A percentile compares a stretch with the other conserved stretches of the same genome.
Evolutionary conservation across 306 rosid species (phyloP).

Genomic region (Urtica urens): DNA sequence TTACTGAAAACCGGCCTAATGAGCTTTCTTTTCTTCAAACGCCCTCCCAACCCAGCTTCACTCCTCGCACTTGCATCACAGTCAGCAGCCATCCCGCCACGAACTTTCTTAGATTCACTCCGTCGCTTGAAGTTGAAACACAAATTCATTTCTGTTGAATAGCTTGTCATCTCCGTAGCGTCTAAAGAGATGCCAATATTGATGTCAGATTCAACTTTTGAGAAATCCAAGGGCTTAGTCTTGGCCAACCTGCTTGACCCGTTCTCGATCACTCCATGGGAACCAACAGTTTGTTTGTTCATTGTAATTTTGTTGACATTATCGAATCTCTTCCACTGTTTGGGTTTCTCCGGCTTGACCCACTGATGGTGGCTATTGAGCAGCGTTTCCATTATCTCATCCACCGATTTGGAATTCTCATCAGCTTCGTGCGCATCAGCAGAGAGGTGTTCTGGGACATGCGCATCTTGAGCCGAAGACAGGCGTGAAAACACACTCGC

Average conservation of each 20-base stretch:
- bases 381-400: conserved; percentile 42
- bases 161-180: background rate
- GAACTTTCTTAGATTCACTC: conserved; percentile 26
- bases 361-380: conserved; percentile 11
- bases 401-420: conserved; percentile 24
- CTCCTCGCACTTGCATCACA: conserved; percentile 13
- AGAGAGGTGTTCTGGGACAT: conserved; percentile 8
- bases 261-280: conserved; percentile 11
- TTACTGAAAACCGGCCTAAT: conserved; percentile 45
- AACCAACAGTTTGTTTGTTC: conserved; percentile 8
- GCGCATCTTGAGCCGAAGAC: conserved; percentile 8
- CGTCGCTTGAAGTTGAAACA: conserved; percentile 52
- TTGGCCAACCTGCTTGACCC: conserved; percentile 13
- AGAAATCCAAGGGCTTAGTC: background rate
- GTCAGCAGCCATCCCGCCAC: conserved; percentile 13
- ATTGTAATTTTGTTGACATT: conserved; percentile 17
- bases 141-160: background rate
- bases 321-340: conserved; percentile 5
- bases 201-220: background rate
- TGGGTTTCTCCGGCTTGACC: conserved; percentile 23
- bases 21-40: conserved; percentile 44
- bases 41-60: conserved; percentile 14
- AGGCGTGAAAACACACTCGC: conserved; percentile 25
- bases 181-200: background rate
- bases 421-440: conserved; percentile 1